phyloP scores from a whole-genome alignment of 257 asterid genomes.

The Gentiana straminea region DNA sequence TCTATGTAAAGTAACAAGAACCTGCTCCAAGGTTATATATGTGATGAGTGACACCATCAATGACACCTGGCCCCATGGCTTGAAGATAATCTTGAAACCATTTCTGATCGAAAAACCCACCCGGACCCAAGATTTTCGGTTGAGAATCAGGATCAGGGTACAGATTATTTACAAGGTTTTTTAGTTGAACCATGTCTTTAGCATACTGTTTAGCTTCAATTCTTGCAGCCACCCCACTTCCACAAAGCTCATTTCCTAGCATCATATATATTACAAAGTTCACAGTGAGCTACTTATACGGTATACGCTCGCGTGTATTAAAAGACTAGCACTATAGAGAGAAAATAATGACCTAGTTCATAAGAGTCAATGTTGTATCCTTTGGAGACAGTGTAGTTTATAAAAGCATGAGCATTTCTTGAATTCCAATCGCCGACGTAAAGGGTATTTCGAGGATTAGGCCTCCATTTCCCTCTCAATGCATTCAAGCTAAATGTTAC shows the following conservation, averaged over 20 bases:
- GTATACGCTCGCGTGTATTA: too few species aligned
- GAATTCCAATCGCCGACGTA: conserved; percentile 60
- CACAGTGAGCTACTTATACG: too few species aligned
- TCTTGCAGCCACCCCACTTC: conserved; percentile 49
- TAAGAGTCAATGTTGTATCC: conserved; percentile 78
- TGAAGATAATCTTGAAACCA: conserved; percentile 52
- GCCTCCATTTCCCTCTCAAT: conserved; percentile 39
- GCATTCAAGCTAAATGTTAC: conserved; percentile 74
- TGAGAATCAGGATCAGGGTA: conserved; percentile 27
- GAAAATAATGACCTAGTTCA: conserved; percentile 47
- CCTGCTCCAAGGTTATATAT: conserved; percentile 84
- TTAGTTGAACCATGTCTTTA: conserved; percentile 38
- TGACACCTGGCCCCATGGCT: conserved; percentile 41
- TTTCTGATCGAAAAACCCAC: conserved; percentile 52
- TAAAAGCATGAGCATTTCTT: conserved; percentile 46
- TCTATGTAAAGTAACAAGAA: conserved; percentile 1
- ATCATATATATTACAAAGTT: background rate
- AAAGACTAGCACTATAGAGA: too few species aligned
- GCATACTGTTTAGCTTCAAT: conserved; percentile 60
- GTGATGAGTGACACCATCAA: conserved; percentile 77
- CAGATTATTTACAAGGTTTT: conserved; percentile 30
- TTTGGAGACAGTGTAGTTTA: conserved; percentile 42
- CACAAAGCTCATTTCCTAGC: conserved; percentile 70
- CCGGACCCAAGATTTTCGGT: conserved; percentile 72
- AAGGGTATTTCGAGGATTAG: conserved; percentile 14